Percentiles rank a stretch among this genome's conserved stretches.
phyloP scores from a whole-genome alignment of 805 yeast genomes.

The Schwanniomyces pseudopolymorphus region DNA sequence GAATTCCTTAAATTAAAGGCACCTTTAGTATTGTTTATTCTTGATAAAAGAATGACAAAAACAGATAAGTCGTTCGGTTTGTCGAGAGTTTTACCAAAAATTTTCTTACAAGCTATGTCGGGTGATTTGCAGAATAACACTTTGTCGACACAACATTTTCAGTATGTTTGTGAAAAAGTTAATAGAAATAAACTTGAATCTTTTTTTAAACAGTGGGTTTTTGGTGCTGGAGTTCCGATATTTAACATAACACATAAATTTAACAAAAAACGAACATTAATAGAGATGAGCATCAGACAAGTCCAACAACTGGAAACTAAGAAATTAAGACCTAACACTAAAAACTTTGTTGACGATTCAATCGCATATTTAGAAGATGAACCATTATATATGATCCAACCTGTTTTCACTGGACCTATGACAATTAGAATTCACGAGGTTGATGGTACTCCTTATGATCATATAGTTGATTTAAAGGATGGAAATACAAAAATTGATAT shows the following conservation, averaged over 20 bases:
- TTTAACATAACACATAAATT: constrained; percentile 88
- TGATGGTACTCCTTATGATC: constrained; percentile 98
- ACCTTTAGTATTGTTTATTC: constrained; percentile 78
- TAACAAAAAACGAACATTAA: constrained; percentile 88
- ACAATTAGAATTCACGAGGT: constrained; percentile 96
- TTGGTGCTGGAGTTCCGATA: constrained; percentile 83
- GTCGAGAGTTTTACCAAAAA: constrained; percentile 85
- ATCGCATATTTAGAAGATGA: constrained; percentile 42
- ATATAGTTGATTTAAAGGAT: constrained; percentile 88
- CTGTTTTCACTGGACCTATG: constrained; percentile 89
- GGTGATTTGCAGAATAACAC: constrained; percentile 82
- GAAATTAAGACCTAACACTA: constrained; percentile 32
- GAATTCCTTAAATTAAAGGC: constrained; percentile 75
- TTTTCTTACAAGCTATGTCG: constrained; percentile 92
- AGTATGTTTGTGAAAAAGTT: constrained; percentile 91
- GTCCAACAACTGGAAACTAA: constrained; percentile 67
- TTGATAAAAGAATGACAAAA: constrained; percentile 92
- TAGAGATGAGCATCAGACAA: constrained; percentile 93
- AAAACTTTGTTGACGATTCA: constrained; percentile 48
- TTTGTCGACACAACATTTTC: constrained; percentile 80
- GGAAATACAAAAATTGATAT: constrained; percentile 84
- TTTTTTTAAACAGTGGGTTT: constrained; percentile 93
- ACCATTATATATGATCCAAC: constrained; percentile 37
- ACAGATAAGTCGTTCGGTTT: constrained; percentile 93
- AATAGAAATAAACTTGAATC: constrained; percentile 78